These are phyloP conservation scores for Auriscalpium microsporum DNA, from an alignment of 768 basidiomycete genomes.

Conservation along the genomic window DNA sequence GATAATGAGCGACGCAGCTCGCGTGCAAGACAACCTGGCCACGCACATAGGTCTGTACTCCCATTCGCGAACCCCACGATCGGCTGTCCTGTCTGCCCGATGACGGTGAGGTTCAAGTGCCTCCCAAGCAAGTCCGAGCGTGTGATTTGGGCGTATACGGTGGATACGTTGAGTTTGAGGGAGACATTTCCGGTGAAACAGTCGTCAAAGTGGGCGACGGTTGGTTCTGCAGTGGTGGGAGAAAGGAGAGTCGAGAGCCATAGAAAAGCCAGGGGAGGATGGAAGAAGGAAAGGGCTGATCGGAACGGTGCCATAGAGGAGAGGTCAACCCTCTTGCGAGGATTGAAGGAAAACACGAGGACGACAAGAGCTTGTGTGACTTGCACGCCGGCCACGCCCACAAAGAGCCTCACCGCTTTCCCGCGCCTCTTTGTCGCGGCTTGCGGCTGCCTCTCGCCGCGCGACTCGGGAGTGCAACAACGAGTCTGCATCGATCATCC, in stretches of 20 bases:
- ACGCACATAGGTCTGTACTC: slow-evolving; percentile 60
- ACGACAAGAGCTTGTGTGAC: too few relatives aligned
- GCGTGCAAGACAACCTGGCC: neutral
- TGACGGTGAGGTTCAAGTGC: slow-evolving; percentile 62
- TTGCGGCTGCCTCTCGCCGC: too few relatives aligned
- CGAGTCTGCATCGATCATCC: too few relatives aligned
- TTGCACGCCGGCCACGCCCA: too few relatives aligned
- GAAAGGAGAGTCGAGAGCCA: neutral
- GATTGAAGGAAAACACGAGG: neutral
- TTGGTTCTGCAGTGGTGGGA: slow-evolving; percentile 3
- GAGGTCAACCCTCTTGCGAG: neutral
- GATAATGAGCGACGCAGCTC: neutral
- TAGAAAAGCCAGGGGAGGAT: neutral
- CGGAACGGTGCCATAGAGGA: neutral
- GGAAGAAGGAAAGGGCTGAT: too few relatives aligned
- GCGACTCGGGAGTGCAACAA: too few relatives aligned
- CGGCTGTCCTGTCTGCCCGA: slow-evolving; percentile 52
- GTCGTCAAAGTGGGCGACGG: slow-evolving; percentile 45
- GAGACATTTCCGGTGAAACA: slow-evolving; percentile 51
- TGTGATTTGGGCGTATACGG: slow-evolving; percentile 66
- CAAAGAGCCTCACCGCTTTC: too few relatives aligned
- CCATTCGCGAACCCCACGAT: slow-evolving; percentile 53
- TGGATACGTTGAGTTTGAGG: slow-evolving; percentile 56
- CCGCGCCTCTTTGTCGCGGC: too few relatives aligned
- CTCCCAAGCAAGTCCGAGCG: slow-evolving; percentile 32